Percentiles rank a stretch among this genome's conserved stretches.
These are phyloP conservation scores for Aspergillus steynii DNA, from an alignment of 495 filamentous ascomycete genomes.

Conservation along the genomic window DNA sequence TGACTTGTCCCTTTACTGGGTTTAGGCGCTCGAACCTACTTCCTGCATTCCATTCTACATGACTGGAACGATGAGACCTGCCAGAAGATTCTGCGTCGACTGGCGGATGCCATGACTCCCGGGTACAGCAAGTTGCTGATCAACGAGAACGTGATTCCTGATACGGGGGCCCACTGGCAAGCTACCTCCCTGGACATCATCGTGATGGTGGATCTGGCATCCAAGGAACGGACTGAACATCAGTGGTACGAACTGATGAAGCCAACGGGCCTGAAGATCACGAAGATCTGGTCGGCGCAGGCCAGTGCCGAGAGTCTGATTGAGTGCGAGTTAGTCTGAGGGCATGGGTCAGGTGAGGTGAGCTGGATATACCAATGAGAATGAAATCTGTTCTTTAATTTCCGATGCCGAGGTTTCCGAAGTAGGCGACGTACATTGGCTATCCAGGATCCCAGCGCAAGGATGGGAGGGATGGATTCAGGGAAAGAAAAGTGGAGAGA, in stretches of 20 bases:
- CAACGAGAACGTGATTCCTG: constrained; percentile 46
- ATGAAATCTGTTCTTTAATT: background rate
- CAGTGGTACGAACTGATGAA: constrained; percentile 37
- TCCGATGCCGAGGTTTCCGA: background rate
- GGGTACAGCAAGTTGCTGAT: constrained; percentile 47
- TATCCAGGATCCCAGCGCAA: background rate
- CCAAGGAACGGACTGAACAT: constrained; percentile 34
- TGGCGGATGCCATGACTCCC: constrained; percentile 37
- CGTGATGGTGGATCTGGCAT: constrained; percentile 37
- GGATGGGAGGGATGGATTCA: background rate
- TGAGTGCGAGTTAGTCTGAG: constrained; percentile 35
- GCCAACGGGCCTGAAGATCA: constrained; percentile 38
- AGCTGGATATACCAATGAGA: background rate
- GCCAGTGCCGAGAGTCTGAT: constrained; percentile 40
- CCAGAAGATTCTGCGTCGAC: constrained; percentile 34
- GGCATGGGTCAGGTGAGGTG: constrained; percentile 21
- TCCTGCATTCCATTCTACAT: constrained; percentile 45
- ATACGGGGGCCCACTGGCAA: constrained; percentile 37
- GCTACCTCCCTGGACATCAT: constrained; percentile 37
- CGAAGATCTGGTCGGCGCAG: constrained; percentile 37
- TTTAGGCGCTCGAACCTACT: constrained; percentile 43
- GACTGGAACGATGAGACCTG: constrained; percentile 46
- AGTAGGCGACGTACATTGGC: background rate
- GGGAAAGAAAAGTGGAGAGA: background rate
- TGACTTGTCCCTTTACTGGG: background rate